Evolutionary conservation across 148 eudicot genomes (phyloP).

Genomic region (Vaccinium corymbosum): DNA sequence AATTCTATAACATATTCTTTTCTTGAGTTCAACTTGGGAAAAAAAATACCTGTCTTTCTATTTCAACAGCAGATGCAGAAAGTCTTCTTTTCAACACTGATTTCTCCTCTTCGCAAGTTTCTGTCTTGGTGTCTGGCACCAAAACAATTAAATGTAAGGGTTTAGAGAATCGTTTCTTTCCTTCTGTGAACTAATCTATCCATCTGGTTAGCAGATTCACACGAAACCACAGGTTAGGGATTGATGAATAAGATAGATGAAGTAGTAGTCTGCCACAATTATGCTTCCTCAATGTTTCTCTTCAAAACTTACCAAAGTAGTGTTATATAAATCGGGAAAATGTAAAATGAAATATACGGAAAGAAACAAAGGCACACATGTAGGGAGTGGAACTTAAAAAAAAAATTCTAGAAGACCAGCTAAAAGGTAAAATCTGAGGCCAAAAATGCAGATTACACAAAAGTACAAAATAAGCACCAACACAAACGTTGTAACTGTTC

Average conservation of each 20-base stretch:
- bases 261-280: neutral
- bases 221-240: neutral
- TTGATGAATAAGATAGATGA: neutral
- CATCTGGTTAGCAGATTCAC: neutral
- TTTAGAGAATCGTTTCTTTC: neutral
- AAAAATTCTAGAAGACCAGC: neutral
- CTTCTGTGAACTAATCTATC: neutral
- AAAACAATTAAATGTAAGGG: neutral
- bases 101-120: constrained; percentile 81
- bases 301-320: neutral
- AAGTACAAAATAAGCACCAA: neutral
- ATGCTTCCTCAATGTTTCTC: neutral
- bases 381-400: neutral
- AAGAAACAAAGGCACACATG: neutral
- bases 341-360: neutral
- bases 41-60: constrained; percentile 79
- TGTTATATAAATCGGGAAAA: neutral
- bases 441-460: neutral
- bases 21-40: neutral
- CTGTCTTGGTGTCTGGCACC: constrained; percentile 58
- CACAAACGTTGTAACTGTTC: neutral
- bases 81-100: constrained; percentile 67
- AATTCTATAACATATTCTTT: constrained; percentile 7
- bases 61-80: constrained; percentile 70
- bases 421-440: neutral